A percentile compares a stretch with the other conserved stretches of the same genome.
phyloP scores from a whole-genome alignment of 2,329 filamentous ascomycete species.

The Exophiala bonariae region DNA sequence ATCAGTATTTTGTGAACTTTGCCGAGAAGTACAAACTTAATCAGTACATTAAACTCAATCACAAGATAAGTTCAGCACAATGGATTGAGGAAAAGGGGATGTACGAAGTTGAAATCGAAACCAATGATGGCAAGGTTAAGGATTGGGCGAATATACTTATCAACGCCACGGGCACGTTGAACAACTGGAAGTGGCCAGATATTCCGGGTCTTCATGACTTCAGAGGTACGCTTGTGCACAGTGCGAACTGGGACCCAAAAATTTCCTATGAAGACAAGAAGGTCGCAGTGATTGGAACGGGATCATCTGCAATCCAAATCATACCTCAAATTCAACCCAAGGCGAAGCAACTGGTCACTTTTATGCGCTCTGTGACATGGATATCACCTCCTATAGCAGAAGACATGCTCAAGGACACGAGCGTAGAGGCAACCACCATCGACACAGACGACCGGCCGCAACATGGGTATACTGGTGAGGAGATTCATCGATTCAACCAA shows the following conservation, averaged over 20 bases:
- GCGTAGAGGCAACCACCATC: neutral
- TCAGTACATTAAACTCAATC: constrained; percentile 5
- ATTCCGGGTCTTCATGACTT: constrained; percentile 50
- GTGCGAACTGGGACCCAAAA: constrained; percentile 42
- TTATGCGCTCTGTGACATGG: constrained; percentile 33
- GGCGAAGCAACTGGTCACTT: constrained; percentile 31
- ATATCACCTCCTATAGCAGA: constrained; percentile 13
- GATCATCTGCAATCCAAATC: constrained; percentile 17
- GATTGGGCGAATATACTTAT: constrained; percentile 34
- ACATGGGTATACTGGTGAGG: constrained; percentile 4
- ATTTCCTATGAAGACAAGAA: constrained; percentile 9
- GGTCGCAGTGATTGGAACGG: constrained; percentile 17
- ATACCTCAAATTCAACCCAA: constrained; percentile 18
- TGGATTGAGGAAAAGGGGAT: constrained; percentile 13
- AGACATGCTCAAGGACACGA: neutral
- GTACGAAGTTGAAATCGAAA: constrained; percentile 6
- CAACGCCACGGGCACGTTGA: constrained; percentile 40
- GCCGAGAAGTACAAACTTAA: constrained; percentile 23
- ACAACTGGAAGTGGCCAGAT: constrained; percentile 45
- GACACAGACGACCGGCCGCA: neutral
- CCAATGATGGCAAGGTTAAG: constrained; percentile 21
- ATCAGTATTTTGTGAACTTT: constrained; percentile 30
- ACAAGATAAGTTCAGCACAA: constrained; percentile 1
- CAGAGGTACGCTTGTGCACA: constrained; percentile 46
- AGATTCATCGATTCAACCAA: constrained; percentile 35